Evolutionary conservation across 257 asterid species (phyloP).

Genomic region (Solanum chiquidenum): DNA sequence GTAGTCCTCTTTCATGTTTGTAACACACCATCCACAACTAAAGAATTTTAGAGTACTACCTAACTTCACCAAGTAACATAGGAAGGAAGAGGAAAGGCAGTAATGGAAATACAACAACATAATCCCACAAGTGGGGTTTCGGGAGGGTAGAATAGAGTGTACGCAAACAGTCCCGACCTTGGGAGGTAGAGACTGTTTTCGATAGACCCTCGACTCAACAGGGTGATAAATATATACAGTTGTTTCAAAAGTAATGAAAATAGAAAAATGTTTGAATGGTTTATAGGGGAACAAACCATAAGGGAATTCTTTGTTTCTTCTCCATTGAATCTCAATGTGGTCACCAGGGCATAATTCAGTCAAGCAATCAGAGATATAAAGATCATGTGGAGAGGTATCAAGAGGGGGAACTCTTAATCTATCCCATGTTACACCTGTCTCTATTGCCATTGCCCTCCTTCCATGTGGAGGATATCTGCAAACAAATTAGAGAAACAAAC

Average conservation of each 20-base stretch:
- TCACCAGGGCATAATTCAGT: conserved; percentile 65
- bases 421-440: conserved; percentile 75
- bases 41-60: background rate
- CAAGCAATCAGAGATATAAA: conserved; percentile 62
- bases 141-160: background rate
- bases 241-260: background rate
- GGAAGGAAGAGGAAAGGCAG: background rate
- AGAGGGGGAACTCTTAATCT: conserved; percentile 65
- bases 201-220: background rate
- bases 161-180: background rate
- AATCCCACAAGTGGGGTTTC: background rate
- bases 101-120: background rate
- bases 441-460: conserved; percentile 48
- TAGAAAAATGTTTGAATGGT: background rate
- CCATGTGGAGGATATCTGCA: conserved; percentile 85
- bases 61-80: background rate
- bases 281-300: conserved; percentile 46
- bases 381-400: conserved; percentile 51
- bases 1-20: background rate
- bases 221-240: background rate
- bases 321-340: conserved; percentile 89
- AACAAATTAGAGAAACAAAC: background rate
- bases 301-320: conserved; percentile 76
- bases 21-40: background rate
- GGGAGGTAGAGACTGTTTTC: background rate